phyloP scores from a whole-genome alignment of 2,329 filamentous ascomycete species.

The Paecilomyces formosus region DNA sequence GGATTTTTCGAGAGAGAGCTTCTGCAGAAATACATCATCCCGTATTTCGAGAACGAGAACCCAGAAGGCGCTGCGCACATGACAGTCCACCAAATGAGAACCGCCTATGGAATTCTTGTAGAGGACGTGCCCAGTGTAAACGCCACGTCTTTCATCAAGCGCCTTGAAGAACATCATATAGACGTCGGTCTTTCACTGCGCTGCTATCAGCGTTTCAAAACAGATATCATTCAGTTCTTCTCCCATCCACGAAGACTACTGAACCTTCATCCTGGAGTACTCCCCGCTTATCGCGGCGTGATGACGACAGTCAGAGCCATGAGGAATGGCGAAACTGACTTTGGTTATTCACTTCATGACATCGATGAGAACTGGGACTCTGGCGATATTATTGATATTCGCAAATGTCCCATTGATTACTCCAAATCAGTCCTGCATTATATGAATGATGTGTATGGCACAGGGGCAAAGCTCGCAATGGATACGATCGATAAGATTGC shows the following conservation, averaged over 20 bases:
- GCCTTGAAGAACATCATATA: conserved; percentile 2
- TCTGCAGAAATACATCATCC: conserved; percentile 1
- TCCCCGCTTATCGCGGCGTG: conserved; percentile 1
- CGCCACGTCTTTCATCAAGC: neutral
- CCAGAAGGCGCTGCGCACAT: neutral
- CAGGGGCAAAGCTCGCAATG: neutral
- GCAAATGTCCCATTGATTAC: neutral
- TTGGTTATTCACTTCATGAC: conserved; percentile 3
- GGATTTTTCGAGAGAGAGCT: conserved; percentile 5
- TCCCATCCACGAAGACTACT: neutral
- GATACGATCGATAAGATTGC: neutral
- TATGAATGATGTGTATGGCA: neutral
- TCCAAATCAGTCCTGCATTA: neutral
- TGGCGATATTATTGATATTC: conserved; percentile 1
- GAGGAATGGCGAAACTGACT: conserved; percentile 3
- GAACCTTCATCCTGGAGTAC: neutral
- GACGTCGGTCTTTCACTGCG: conserved; percentile 4
- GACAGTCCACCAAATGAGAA: too few species aligned
- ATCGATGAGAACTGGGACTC: conserved; percentile 1
- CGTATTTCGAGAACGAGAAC: neutral
- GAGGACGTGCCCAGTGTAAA: neutral
- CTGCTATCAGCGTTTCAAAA: conserved; percentile 1
- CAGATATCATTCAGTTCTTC: conserved; percentile 3
- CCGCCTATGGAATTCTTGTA: neutral
- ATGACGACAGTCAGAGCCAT: conserved; percentile 2